Base-by-base conservation (phyloP, 1,284 basidiomycete species). In the Kwoniella shivajii region DNA sequence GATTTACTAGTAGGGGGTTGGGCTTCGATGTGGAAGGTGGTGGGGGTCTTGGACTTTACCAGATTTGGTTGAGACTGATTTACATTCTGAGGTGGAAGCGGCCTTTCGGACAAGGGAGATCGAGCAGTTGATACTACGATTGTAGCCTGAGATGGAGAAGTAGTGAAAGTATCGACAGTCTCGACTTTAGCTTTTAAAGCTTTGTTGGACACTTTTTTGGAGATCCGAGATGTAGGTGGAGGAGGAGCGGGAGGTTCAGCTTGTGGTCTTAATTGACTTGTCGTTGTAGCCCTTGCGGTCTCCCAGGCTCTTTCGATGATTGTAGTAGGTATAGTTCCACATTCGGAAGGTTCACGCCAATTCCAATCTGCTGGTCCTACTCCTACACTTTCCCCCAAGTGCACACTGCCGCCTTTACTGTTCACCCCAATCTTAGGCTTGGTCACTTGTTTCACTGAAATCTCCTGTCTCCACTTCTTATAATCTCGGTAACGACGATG, bases 301-400 rank as follows among this genome's bases (percentile, higher is more conserved):
- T 38, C 50, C 46, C 44, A 18, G 24, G 48, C 37, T 20, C 33
- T 42, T 22, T 50, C 43, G 14, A 50, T 39, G 6, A 65, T 46
- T 3, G 60, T 57, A 6, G 54, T 49, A 34, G 57, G 59, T 34
- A 52, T 30, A 13, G 60, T 61, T 10, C 49, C 53, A 27, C 36
- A 26, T 27, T 60, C 57, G 13, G 45, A 56, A 18, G 31, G 14
- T 37, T 51, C 41, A n/a, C 7, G 20, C 54, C 57, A 49, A 16
- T 39, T 18, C 56, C 65, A 66, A 50, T 57, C 51, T 2, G 60
- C 59, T 27, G 50, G 57, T 22, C 63, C 59, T 1, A 57, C 58
- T 11, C 64, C 66, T 29, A 63, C 52, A 13, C 47, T 47, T 16
- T 30, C 6, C 27, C 48, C 36, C 33, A 16, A 10, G n/a, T n/a